Evolutionary conservation across 2,329 filamentous ascomycete species (phyloP), one percentile per base, ranked within the genome.

Genomic region (Xylariaceae sp.): DNA sequence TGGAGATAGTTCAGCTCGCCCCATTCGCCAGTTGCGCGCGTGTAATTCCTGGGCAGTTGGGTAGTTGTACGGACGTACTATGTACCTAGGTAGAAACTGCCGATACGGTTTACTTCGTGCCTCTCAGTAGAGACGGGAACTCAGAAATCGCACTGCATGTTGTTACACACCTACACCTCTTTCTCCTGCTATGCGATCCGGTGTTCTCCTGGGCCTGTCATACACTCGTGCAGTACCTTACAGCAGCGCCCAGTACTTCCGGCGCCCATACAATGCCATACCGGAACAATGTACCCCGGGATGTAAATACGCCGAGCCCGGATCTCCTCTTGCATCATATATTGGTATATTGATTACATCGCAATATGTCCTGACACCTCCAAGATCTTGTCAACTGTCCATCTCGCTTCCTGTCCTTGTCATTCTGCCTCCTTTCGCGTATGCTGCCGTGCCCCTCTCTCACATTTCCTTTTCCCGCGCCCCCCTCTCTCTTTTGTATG

Each of bases 311-410:
- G 51, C 55, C 43, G 47, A 53, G 37, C 45, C 51, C 43, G 49
- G 51, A 42, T 53, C 53, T 47, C 54, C 42, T 53, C 49, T 22
- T 51, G 54, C 51, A 49, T 56, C 54, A 55, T 57, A 51, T 57
- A 54, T 57, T 54, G 49, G 44, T 47, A 50, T 43, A 22, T 51
- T 42, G 30, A 49, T 44, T 49, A 43, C 18, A 39, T 36, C 3
- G 32, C 16, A 37, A 19, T 53, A n/a, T n/a, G 36, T 37, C 9
- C 36, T 16, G 15, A 9, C n/a, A 21, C 45, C 37, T 22, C 42
- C n/a, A 16, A 16, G 15, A 37, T n/a, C 15, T 37, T 39, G n/a
- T 44, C 39, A 10, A 34, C 21, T 30, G 21, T 44, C 13, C 37
- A 15, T 19, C 26, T 43, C 41, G 41, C 41, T 43, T 18, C 36